Base-by-base conservation (phyloP, 495 filamentous ascomycete genomes). In the Podospora sp. region DNA sequence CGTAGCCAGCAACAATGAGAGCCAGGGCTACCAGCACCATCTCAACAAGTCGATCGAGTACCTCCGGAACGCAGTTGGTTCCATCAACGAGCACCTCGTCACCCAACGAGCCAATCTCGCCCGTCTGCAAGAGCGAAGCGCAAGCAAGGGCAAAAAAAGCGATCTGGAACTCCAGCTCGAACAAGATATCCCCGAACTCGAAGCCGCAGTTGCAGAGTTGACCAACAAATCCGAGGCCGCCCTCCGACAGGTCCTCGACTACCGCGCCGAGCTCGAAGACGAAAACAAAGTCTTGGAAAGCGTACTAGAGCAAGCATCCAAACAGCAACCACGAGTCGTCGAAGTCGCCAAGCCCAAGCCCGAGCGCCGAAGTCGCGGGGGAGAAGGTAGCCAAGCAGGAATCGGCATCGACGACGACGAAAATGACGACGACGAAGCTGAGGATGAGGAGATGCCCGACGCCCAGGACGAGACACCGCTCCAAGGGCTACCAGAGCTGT, bases 1-100 rank as follows among this genome's bases (percentile, higher is more conserved):
- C 14, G 67, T 85, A 11, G 65, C 70, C 29, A 65, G 62, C 9
- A 64, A 67, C 53, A 63, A 76, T 62, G 69, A 78, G 62, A 72
- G 71, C 53, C 66, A 76, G 63, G 74, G 69, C 65, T 79, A 78
- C 67, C 76, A 78, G 53, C 73, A 78, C 51, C 77, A 82, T 62
- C 69, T 82, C 56, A 66, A 65, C 52, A 69, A 77, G 40, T 71
- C 80, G 68, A 69, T 78, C 64, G 69, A 64, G 16, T 65, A 75
- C 24, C 72, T 83, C 27, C 77, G 72, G 24, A 71, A 75, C 51
- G 74, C 72, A 11, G 76, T 79, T 24, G 81, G 85, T 50, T 84
- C 86, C 72, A 83, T 87, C 55, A 86, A 87, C 63, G 84, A 81
- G 33, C 71, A 78, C 8, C 74, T 78, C 40, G 81, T 77, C n/a